Base-by-base conservation (phyloP, 306 rosid species). In the Quercus robur region DNA sequence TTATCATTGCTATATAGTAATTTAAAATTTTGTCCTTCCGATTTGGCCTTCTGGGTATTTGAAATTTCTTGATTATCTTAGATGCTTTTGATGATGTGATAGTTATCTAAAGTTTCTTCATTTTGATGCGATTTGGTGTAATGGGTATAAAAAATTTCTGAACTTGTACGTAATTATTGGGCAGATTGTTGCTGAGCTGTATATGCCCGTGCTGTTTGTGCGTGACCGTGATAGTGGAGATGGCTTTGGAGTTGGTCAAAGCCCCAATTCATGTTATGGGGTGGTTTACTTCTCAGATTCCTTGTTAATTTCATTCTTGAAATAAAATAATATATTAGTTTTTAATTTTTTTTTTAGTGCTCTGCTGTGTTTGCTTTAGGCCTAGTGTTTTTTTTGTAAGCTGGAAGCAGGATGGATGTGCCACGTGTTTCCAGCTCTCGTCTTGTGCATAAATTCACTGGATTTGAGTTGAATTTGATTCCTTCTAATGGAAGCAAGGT, bases 171-270 rank as follows among this genome's bases (percentile, higher is more conserved):
- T 69, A 7, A 69, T 14, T 8, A 5, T 25, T 70, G 28, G 46
- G 77, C 89, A 90, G 97, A 72, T 90, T 92, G 86, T 57, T 85
- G 84, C 59, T 91, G 75, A 89, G 92, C 28, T 94, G 97, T 80
- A 91, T 94, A 70, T 94, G 98, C 61, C 98, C 98, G 5, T 94
- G 97, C 85, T 94, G 92, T 44, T 86, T 94, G 76, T 94, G 98
- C 81, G 20, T 91, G 79, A 92, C 97, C 25, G 73, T 92, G n/a
- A 73, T 94, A n/a, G 98, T 94, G 83, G 97, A 94, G 84, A 74
- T 90, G 75, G 97, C 95, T 7, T 82, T 94, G 71, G 85, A 80
- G 70, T 84, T 94, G 77, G 9, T 94, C 13, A 94, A 94, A 82
- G 98, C 98, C 78, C 98, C 97, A 2, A 62, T 94, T 57, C 97